These are phyloP conservation scores for Candida lessepsii DNA, from an alignment of 805 yeast genomes.

Conservation along the genomic window DNA sequence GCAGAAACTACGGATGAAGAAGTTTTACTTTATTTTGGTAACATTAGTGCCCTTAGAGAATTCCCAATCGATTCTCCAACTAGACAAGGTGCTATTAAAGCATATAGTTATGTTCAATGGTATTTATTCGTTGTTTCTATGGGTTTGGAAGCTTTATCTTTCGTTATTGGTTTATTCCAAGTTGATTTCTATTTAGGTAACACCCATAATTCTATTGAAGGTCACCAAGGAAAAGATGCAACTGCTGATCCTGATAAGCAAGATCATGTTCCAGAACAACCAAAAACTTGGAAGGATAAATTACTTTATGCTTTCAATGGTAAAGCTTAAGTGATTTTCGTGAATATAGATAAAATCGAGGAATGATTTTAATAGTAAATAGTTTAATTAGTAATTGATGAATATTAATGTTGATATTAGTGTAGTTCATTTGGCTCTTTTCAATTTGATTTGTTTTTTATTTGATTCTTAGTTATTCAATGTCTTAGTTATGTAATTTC, in stretches of 20 bases:
- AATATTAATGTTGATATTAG: no score
- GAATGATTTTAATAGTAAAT: no score
- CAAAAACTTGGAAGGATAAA: conserved; percentile 4
- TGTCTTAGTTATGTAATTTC: no score
- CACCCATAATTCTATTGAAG: conserved; percentile 34
- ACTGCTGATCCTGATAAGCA: conserved; percentile 6
- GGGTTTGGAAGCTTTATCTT: conserved; percentile 27
- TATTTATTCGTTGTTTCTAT: conserved; percentile 26
- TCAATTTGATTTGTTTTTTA: no score
- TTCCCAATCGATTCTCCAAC: conserved; percentile 24
- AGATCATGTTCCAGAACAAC: conserved; percentile 2
- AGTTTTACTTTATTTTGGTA: conserved; percentile 21
- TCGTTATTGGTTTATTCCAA: conserved; percentile 31
- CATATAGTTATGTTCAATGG: conserved; percentile 29
- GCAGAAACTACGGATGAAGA: conserved; percentile 17
- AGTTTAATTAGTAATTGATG: no score
- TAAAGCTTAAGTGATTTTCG: not conserved
- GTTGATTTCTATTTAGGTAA: conserved; percentile 35
- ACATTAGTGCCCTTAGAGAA: conserved; percentile 20
- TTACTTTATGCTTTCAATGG: not conserved
- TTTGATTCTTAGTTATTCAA: no score
- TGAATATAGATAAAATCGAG: no score
- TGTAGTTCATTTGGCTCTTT: no score
- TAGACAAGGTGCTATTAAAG: conserved; percentile 31
- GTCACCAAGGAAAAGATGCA: conserved; percentile 13